Conservation (phyloP, 2,329 filamentous ascomycete species). For the Nemania sp. region DNA sequence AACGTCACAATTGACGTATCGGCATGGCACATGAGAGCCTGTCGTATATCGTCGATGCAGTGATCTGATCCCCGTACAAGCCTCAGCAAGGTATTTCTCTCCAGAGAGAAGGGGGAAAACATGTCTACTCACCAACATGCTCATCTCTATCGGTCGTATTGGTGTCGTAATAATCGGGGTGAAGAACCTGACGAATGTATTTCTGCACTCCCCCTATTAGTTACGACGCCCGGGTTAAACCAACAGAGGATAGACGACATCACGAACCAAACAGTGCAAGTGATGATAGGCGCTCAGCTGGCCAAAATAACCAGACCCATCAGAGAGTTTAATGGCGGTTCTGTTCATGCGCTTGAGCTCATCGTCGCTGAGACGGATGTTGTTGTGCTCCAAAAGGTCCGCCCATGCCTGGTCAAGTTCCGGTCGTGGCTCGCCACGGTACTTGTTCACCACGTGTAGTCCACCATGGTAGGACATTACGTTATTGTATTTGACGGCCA, state of each 20-base stretch:
- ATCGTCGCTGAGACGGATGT: not conserved
- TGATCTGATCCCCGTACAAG: not conserved
- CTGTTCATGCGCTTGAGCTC: not conserved
- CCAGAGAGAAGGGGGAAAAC: not conserved
- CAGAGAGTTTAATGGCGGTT: not conserved
- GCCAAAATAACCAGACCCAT: not conserved
- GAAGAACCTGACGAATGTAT: not conserved
- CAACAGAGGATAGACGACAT: not conserved
- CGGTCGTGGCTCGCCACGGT: not conserved
- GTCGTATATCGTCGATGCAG: not conserved
- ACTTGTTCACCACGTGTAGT: not conserved
- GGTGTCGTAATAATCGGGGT: not conserved
- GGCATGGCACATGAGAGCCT: not conserved
- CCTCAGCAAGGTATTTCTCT: not conserved
- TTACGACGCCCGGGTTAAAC: not conserved
- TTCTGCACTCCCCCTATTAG: not conserved
- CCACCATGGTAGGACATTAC: not conserved
- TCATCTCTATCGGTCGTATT: not conserved
- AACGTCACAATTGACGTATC: not conserved
- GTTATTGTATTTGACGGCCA: not conserved
- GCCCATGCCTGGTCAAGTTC: not conserved
- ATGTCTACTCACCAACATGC: not conserved
- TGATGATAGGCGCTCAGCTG: not conserved
- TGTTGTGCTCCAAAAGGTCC: not conserved
- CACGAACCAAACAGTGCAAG: not conserved